Evolutionary conservation across 345 rosid species (phyloP).

Genomic region (Brassica incana): DNA sequence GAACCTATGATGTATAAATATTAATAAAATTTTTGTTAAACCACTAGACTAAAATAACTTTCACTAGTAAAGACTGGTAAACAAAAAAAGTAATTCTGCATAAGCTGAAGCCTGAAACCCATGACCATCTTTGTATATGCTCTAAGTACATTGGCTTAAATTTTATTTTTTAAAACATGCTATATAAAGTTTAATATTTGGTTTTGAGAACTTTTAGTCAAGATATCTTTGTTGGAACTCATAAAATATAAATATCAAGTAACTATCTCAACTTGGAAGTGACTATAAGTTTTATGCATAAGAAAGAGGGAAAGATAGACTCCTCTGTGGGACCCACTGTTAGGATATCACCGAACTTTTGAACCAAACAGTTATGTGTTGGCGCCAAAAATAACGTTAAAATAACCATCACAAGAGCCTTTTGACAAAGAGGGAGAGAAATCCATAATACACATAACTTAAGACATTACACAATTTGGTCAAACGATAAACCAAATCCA

Average conservation of each 20-base stretch:
- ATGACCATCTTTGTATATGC: too few relatives aligned
- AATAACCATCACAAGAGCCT: slow-evolving; percentile 2
- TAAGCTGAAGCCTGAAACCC: too few relatives aligned
- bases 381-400: slow-evolving; percentile 25
- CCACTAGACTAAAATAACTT: too few relatives aligned
- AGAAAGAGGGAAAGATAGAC: neutral
- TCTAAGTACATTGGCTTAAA: too few relatives aligned
- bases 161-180: too few relatives aligned
- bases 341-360: slow-evolving; percentile 31
- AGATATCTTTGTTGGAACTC: neutral
- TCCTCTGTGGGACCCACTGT: slow-evolving; percentile 12
- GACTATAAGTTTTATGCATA: neutral
- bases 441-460: neutral
- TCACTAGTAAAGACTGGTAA: too few relatives aligned
- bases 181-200: too few relatives aligned
- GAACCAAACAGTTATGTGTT: slow-evolving; percentile 23
- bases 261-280: neutral
- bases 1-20: too few relatives aligned
- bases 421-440: neutral
- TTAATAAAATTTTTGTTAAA: too few relatives aligned
- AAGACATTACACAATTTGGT: slow-evolving; percentile 17
- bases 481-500: slow-evolving; percentile 18
- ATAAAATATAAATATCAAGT: neutral
- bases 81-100: too few relatives aligned
- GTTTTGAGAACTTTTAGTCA: neutral